Base-by-base conservation (phyloP, 2,329 filamentous ascomycete species). In the Fusarium annulatum region DNA sequence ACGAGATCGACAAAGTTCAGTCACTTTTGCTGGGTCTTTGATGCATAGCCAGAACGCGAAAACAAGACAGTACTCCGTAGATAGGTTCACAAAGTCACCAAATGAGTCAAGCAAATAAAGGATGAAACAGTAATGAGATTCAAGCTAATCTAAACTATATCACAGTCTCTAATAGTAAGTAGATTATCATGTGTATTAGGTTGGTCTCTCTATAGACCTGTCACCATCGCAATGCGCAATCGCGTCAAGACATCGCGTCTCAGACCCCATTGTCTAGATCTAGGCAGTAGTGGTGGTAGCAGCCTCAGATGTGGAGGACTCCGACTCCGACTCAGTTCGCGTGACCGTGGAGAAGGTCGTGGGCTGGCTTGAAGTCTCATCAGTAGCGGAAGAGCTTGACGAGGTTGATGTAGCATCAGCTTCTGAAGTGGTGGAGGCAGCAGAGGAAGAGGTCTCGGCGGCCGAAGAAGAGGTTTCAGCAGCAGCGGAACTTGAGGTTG, bases 91-190 rank as follows among this genome's bases (percentile, higher is more conserved):
- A 23, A 38, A 21, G 26, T 33, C 15, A 12, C 46, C 15, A 23
- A 11, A 16, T 10, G 21, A 43, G 38, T 21, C 26, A 19, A 43
- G 38, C 15, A 33, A 43, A 9, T 34, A 15, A 34, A 26, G 16
- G 28, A 26, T 43, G 10, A 23, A 26, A 45, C 16, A 30, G 9
- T 26, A 23, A 45, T 56, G 39, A 57, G 39, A 57, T 57, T 57
- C 53, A 57, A 34, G 53, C 53, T 57, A 57, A 57, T 57, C 53
- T 57, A 45, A 57, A 57, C 53, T 45, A 57, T 57, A 45, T 34
- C 39, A 33, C 53, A 57, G 39, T 57, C 28, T 57, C 39, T 57
- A 34, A 33, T 43, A 57, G 28, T 45, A 34, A 57, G 38, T 45
- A 34, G 53, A 57, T 57, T 43, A 34, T 23, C 53, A 26, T 18